Evolutionary conservation across 352 stramenopile species (phyloP), one percentile per base, ranked within the genome.

Genomic region (Phytophthora fragariae): DNA sequence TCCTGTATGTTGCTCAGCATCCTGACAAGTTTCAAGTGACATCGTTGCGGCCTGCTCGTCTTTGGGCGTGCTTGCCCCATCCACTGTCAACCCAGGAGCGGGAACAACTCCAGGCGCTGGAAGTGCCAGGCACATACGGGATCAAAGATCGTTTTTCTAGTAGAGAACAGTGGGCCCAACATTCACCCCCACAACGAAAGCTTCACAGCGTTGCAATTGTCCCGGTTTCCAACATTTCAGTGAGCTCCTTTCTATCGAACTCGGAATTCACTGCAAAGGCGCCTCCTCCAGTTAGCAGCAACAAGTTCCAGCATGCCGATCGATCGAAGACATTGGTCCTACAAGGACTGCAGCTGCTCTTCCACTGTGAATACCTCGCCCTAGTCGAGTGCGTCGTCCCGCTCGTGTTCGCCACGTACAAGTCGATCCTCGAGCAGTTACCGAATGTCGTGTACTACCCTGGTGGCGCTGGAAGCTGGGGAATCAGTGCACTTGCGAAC

Each of bases 361-460:
- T 81, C 59, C 68, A 68, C 27, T 79, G 72, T 33, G 79, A 84
- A 62, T 78, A 76, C 41, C 66, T 83, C 11, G 41, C 70, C 3
- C 56, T 86, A 0, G 66, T 74, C 24, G 76, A 82, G 61, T 81
- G 73, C n/a, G 53, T 84, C 21, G 63, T 84, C 17, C 79, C 79
- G 5, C 58, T 76, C 9, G 50, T 81, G 1, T 86, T 79, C 44
- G 72, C 62, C 5, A n/a, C 68, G 11, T 83, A 81, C 61, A 73
- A 80, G 37, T 54, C 72, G 15, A 53, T 76, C 49, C 57, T 88
- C 4, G 67, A 69, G 33, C 29, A 80, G 15, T 50, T 88, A 9
- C 78, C 80, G 10, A 80, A 80, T 33, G 70, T 68, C 29, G 37
- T 57, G 19, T 88, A 83, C 62, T 88, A 70, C n/a, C 62, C 53